phyloP scores from a whole-genome alignment of 2,329 filamentous ascomycete genomes.

The Chaetomium sp. region DNA sequence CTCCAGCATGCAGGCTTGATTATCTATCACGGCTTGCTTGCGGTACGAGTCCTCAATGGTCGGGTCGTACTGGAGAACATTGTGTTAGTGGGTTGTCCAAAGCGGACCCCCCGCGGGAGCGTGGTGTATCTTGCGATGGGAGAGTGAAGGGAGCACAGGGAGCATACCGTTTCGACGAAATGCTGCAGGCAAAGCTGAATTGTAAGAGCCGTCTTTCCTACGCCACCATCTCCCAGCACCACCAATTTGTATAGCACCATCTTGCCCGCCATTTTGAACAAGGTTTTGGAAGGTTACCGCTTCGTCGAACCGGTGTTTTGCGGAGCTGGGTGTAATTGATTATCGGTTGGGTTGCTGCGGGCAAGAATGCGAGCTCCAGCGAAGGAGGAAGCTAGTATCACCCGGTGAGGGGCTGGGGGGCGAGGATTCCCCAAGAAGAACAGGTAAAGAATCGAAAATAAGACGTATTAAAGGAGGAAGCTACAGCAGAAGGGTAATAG shows the following conservation, averaged over 20 bases:
- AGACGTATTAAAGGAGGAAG: not conserved
- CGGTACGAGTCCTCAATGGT: conserved; percentile 85
- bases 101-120: not conserved
- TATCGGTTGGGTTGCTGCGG: conserved; percentile 10
- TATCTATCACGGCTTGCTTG: conserved; percentile 88
- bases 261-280: conserved; percentile 69
- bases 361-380: conserved; percentile 10
- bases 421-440: not conserved
- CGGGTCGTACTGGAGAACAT: conserved; percentile 62
- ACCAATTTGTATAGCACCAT: conserved; percentile 96
- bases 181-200: conserved; percentile 97
- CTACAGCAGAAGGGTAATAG: not conserved
- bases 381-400: conserved; percentile 13
- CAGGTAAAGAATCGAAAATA: conserved; percentile 3
- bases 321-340: not conserved
- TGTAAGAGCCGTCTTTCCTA: conserved; percentile 88
- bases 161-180: conserved; percentile 83
- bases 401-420: conserved; percentile 15
- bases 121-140: not conserved
- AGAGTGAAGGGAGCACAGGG: not conserved
- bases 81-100: conserved; percentile 15
- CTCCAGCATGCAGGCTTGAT: conserved; percentile 94
- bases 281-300: conserved; percentile 3
- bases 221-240: conserved; percentile 88
- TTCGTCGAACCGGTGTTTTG: not conserved